Conservation (phyloP, 192 early-diverging fungal genomes). For the Coemansia sp. region DNA sequence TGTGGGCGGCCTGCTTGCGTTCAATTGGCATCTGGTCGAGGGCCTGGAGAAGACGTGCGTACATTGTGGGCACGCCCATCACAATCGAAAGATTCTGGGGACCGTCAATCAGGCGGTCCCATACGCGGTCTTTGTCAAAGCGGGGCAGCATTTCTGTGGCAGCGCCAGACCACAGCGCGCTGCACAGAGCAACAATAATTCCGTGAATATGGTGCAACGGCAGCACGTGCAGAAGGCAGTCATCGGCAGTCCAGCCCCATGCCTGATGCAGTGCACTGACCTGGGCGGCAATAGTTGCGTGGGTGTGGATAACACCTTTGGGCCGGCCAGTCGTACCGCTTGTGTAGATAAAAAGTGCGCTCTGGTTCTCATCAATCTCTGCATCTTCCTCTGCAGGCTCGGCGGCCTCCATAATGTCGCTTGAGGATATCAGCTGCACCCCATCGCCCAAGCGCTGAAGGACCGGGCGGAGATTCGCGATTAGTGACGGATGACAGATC, state of each 20-base stretch:
- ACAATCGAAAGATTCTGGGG: conserved; percentile 65
- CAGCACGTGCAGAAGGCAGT: conserved; percentile 75
- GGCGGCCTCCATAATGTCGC: conserved; percentile 5
- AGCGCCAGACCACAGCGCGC: conserved; percentile 68
- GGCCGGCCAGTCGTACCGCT: conserved; percentile 71
- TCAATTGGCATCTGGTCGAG: conserved; percentile 53
- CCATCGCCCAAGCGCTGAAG: conserved; percentile 35
- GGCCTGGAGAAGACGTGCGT: conserved; percentile 67
- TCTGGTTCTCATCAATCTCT: conserved; percentile 39
- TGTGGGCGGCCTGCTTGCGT: conserved; percentile 43
- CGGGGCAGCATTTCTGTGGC: conserved; percentile 73
- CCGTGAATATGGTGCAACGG: conserved; percentile 88
- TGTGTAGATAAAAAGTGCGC: conserved; percentile 78
- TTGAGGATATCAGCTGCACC: conserved; percentile 18
- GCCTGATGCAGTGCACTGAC: conserved; percentile 62
- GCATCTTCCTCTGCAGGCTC: conserved; percentile 6
- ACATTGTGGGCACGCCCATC: conserved; percentile 91
- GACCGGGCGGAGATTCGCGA: conserved; percentile 25
- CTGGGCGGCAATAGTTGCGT: conserved; percentile 65
- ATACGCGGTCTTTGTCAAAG: conserved; percentile 66
- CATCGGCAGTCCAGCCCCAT: conserved; percentile 68
- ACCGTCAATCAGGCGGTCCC: conserved; percentile 62
- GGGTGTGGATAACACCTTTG: conserved; percentile 84
- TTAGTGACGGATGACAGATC: conserved; percentile 57
- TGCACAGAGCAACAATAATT: conserved; percentile 61